These are phyloP conservation scores for Candida piceae DNA, from an alignment of 805 yeast species.

Conservation along the genomic window DNA sequence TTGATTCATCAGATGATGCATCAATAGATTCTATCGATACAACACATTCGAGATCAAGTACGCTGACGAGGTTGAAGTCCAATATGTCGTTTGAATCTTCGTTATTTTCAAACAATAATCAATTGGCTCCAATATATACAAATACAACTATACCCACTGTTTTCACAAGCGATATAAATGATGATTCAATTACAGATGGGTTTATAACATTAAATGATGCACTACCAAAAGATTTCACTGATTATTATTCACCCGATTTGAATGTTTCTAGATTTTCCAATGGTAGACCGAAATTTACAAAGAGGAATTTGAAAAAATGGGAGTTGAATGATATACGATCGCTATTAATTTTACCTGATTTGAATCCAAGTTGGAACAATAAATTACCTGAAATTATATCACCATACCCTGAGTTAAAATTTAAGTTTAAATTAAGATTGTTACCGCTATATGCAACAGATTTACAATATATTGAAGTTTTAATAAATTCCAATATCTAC, in stretches of 20 bases:
- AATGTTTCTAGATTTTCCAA: slow-evolving; percentile 44
- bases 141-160: slow-evolving; percentile 20
- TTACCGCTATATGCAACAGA: slow-evolving; percentile 52
- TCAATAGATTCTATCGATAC: slow-evolving; percentile 20
- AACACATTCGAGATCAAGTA: no score
- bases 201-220: slow-evolving; percentile 39
- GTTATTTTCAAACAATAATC: slow-evolving; percentile 19
- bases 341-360: slow-evolving; percentile 45
- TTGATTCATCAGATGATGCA: slow-evolving; percentile 21
- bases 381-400: slow-evolving; percentile 41
- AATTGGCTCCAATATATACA: slow-evolving; percentile 26
- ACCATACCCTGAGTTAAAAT: slow-evolving; percentile 31
- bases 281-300: slow-evolving; percentile 61
- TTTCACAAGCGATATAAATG: neutral
- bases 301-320: slow-evolving; percentile 64
- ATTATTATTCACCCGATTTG: slow-evolving; percentile 56
- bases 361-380: slow-evolving; percentile 52
- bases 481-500: slow-evolving; percentile 61
- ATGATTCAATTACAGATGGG: no score
- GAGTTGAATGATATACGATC: slow-evolving; percentile 65
- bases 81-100: slow-evolving; percentile 18
- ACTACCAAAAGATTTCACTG: slow-evolving; percentile 45
- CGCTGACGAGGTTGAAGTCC: neutral
- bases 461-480: slow-evolving; percentile 39
- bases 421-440: slow-evolving; percentile 41